Percentiles rank a stretch among this genome's conserved stretches.
phyloP scores from a whole-genome alignment of 1,139 yeast genomes.

The Scheffersomyces stambukii region DNA sequence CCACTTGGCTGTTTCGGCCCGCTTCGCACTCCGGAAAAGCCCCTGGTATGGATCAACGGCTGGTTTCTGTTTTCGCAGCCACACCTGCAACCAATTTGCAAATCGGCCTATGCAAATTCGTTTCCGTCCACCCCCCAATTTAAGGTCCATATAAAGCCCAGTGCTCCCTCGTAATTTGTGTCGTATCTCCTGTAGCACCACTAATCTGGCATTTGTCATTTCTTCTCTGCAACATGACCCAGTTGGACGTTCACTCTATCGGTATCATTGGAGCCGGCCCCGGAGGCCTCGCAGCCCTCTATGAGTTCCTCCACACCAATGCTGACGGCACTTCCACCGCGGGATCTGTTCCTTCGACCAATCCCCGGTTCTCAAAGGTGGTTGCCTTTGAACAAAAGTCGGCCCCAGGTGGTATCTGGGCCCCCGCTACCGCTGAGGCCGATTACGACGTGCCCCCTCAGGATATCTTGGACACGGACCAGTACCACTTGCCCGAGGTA shows the following conservation, averaged over 20 bases:
- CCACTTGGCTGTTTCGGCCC: too few species aligned
- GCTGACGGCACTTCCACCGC: slow-evolving; percentile 27
- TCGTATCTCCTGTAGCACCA: too few species aligned
- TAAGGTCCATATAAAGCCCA: too few species aligned
- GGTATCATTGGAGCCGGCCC: slow-evolving; percentile 39
- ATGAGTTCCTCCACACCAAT: slow-evolving; percentile 31
- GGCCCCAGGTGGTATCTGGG: slow-evolving; percentile 35
- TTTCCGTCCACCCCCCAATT: too few species aligned
- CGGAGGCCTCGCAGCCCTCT: slow-evolving; percentile 32
- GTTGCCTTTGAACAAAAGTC: slow-evolving; percentile 33
- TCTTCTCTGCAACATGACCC: slow-evolving; percentile 5
- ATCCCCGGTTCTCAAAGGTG: slow-evolving; percentile 21
- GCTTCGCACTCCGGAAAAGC: too few species aligned
- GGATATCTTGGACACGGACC: slow-evolving; percentile 21
- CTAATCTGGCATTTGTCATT: neutral
- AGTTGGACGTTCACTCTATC: slow-evolving; percentile 18
- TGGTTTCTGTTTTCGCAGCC: too few species aligned
- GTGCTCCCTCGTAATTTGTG: too few species aligned
- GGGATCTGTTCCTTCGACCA: slow-evolving; percentile 16
- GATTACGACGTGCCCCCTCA: slow-evolving; percentile 30
- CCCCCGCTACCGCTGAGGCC: slow-evolving; percentile 18
- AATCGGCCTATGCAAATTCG: too few species aligned
- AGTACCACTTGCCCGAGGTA: slow-evolving; percentile 22
- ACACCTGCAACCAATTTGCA: too few species aligned
- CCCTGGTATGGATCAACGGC: too few species aligned